Evolutionary conservation across 2,329 filamentous ascomycete species (phyloP).

Genomic region (Coleophoma eucalyptorum): DNA sequence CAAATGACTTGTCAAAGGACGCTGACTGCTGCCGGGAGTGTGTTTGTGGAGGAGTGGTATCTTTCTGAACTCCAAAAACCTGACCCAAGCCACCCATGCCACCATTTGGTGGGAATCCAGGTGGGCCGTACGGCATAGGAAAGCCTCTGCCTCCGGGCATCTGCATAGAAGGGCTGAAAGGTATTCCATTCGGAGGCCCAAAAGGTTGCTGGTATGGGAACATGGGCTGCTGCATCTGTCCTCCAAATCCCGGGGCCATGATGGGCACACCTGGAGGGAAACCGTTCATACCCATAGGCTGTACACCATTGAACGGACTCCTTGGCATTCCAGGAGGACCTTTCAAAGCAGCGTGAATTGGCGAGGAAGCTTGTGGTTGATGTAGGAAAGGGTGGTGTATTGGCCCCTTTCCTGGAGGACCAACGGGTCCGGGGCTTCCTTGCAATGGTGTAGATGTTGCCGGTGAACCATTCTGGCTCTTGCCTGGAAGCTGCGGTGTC

Average conservation of each 20-base stretch:
- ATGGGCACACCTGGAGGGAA: conserved; percentile 41
- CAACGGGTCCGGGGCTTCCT: conserved; percentile 60
- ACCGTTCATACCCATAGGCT: conserved; percentile 53
- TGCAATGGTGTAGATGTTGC: conserved; percentile 61
- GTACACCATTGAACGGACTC: conserved; percentile 41
- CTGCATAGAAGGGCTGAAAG: conserved; percentile 57
- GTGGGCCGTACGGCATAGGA: conserved; percentile 39
- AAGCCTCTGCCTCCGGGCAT: conserved; percentile 45
- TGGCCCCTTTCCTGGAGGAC: conserved; percentile 55
- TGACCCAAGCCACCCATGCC: conserved; percentile 34
- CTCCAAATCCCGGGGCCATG: conserved; percentile 38
- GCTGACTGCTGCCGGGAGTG: conserved; percentile 76
- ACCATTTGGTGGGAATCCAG: conserved; percentile 47
- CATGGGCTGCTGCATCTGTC: conserved; percentile 40
- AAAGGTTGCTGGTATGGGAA: conserved; percentile 48
- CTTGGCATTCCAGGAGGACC: conserved; percentile 48
- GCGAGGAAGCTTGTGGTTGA: conserved; percentile 62
- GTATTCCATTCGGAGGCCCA: conserved; percentile 42
- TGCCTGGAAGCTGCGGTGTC: conserved; percentile 56
- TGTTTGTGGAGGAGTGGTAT: conserved; percentile 40
- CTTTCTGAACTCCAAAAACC: conserved; percentile 32
- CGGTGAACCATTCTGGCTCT: conserved; percentile 56
- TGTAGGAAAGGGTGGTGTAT: conserved; percentile 46
- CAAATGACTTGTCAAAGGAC: conserved; percentile 55
- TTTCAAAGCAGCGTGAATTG: conserved; percentile 51